A percentile compares a stretch with the other conserved stretches of the same genome.
Evolutionary conservation across 176 grass and related monocot genomes (phyloP).

Genomic region (Carex cristatella): DNA sequence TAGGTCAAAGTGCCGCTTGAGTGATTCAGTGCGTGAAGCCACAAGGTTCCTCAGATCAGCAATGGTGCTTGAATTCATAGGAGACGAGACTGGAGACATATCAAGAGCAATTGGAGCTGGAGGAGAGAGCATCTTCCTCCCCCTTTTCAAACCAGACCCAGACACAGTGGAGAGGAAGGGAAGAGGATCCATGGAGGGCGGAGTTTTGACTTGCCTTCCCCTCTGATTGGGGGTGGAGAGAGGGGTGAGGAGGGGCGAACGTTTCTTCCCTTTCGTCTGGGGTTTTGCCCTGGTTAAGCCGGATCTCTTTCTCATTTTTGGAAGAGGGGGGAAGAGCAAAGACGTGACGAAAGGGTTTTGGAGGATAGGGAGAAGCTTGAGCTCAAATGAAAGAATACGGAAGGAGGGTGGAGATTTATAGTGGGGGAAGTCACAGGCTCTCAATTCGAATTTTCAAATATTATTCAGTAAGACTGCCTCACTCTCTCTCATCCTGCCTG

Average conservation of each 20-base stretch:
- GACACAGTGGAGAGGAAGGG: constrained; percentile 7
- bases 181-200: constrained; percentile 18
- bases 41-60: constrained; percentile 31
- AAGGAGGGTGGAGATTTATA: neutral
- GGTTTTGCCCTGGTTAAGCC: neutral
- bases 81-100: neutral
- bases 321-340: neutral
- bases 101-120: neutral
- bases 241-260: neutral
- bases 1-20: constrained; percentile 34
- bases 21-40: constrained; percentile 31
- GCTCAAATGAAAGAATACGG: neutral
- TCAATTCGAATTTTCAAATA: neutral
- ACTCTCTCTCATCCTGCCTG: neutral
- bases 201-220: neutral
- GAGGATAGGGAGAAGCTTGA: neutral
- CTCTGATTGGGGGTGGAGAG: constrained; percentile 5
- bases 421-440: neutral
- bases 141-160: neutral
- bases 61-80: constrained; percentile 3
- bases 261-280: neutral
- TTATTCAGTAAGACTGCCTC: neutral
- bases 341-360: neutral
- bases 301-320: constrained; percentile 29
- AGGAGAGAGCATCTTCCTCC: neutral